phyloP scores from a whole-genome alignment of 352 stramenopile genomes.

The Globisporangium rhizosaccharum region DNA sequence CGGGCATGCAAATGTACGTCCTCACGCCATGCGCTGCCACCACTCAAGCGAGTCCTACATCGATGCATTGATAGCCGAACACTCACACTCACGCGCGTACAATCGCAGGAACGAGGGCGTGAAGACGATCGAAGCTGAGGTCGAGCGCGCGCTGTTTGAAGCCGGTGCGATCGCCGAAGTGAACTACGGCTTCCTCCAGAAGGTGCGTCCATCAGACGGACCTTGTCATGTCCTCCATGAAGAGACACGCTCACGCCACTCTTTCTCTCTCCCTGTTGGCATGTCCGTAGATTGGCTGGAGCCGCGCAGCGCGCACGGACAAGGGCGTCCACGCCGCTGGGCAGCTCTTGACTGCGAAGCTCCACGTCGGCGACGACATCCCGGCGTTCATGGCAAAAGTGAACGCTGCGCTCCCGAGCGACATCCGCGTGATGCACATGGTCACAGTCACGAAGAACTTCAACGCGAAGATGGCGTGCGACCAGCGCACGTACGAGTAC shows the following conservation, averaged over 20 bases:
- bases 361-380: constrained; percentile 78
- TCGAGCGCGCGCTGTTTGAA: constrained; percentile 85
- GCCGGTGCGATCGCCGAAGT: constrained; percentile 79
- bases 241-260: not conserved
- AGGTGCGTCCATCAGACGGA: constrained; percentile 18
- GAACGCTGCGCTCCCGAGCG: constrained; percentile 61
- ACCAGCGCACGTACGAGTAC: constrained; percentile 90
- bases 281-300: constrained; percentile 71
- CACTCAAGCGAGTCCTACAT: no score
- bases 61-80: not conserved
- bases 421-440: constrained; percentile 84
- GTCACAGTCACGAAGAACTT: constrained; percentile 89
- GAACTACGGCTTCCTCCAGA: constrained; percentile 89
- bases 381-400: constrained; percentile 58
- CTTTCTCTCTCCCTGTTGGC: not conserved
- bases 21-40: no score
- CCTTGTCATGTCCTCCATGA: not conserved
- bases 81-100: not conserved
- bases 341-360: constrained; percentile 80
- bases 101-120: constrained; percentile 74
- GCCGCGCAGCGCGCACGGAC: constrained; percentile 83
- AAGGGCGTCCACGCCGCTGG: constrained; percentile 89
- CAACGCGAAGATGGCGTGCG: constrained; percentile 87
- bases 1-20: constrained; percentile 84
- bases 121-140: constrained; percentile 86